Evolutionary conservation across 164 flowering plant species (phyloP).

Genomic region (Akebia trifoliata): DNA sequence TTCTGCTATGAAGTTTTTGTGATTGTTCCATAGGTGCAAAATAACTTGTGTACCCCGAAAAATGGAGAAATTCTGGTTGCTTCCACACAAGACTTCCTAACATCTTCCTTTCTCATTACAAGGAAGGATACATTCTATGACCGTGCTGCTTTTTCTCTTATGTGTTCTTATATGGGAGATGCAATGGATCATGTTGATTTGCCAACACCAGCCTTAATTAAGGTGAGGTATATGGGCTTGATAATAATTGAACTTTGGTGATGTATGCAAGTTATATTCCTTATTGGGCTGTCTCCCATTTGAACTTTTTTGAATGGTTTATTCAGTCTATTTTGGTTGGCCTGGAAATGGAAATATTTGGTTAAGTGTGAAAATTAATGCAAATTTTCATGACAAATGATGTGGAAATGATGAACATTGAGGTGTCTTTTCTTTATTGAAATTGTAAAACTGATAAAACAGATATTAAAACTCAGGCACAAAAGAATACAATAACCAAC

Average conservation of each 20-base stretch:
- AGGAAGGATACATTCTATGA: constrained; percentile 98
- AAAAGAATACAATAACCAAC: no score
- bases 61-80: constrained; percentile 98
- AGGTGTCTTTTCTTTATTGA: no score
- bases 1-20: constrained; percentile 6
- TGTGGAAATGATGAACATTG: no score
- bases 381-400: no score
- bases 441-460: no score
- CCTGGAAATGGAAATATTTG: no score
- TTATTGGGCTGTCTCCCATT: background rate
- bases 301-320: no score
- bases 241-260: background rate
- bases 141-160: constrained; percentile 81
- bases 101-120: constrained; percentile 93
- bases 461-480: no score
- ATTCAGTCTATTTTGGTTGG: no score
- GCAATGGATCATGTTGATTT: constrained; percentile 80
- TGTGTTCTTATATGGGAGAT: constrained; percentile 96
- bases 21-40: constrained; percentile 65
- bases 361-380: no score
- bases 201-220: constrained; percentile 84
- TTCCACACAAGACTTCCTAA: constrained; percentile 94
- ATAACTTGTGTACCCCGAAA: constrained; percentile 96
- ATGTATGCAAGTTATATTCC: background rate
- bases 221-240: constrained; percentile 37